phyloP scores from a whole-genome alignment of 345 rosid species.

The Camelina neglecta region DNA sequence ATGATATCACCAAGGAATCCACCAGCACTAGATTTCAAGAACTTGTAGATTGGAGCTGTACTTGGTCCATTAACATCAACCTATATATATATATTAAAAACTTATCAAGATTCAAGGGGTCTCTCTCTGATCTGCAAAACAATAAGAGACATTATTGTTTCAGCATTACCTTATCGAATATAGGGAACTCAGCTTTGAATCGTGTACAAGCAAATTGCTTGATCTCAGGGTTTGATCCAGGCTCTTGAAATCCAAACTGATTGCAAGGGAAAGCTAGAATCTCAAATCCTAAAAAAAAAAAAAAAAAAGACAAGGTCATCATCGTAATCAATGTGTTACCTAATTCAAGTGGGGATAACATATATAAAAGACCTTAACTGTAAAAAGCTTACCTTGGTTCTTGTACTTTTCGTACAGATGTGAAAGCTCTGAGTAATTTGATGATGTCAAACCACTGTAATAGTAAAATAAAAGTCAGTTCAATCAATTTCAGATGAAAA shows the following conservation, averaged over 20 bases:
- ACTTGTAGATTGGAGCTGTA: conserved; percentile 88
- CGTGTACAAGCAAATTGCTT: conserved; percentile 71
- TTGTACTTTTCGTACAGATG: conserved; percentile 78
- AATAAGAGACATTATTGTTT: neutral
- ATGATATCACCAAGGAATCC: conserved; percentile 77
- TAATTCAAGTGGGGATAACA: neutral
- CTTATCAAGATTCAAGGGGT: conserved; percentile 3
- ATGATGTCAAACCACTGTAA: conserved; percentile 75
- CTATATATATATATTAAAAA: conserved; percentile 22
- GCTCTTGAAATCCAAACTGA: conserved; percentile 90
- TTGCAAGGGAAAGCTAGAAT: conserved; percentile 94
- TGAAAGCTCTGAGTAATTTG: conserved; percentile 86
- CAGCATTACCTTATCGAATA: conserved; percentile 68
- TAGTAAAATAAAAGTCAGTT: neutral
- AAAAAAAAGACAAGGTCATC: neutral
- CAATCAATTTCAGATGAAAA: neutral
- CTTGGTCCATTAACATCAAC: conserved; percentile 91
- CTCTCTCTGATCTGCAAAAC: neutral
- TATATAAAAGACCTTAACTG: neutral
- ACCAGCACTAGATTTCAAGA: conserved; percentile 74
- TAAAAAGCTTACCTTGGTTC: conserved; percentile 64
- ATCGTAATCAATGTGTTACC: neutral
- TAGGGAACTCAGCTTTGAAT: conserved; percentile 87
- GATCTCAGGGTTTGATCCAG: conserved; percentile 76
- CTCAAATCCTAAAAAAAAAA: conserved; percentile 63